Percentiles rank a stretch among this genome's conserved stretches.
Evolutionary conservation across 2,329 filamentous ascomycete genomes (phyloP).

Genomic region (Helotiales sp.): DNA sequence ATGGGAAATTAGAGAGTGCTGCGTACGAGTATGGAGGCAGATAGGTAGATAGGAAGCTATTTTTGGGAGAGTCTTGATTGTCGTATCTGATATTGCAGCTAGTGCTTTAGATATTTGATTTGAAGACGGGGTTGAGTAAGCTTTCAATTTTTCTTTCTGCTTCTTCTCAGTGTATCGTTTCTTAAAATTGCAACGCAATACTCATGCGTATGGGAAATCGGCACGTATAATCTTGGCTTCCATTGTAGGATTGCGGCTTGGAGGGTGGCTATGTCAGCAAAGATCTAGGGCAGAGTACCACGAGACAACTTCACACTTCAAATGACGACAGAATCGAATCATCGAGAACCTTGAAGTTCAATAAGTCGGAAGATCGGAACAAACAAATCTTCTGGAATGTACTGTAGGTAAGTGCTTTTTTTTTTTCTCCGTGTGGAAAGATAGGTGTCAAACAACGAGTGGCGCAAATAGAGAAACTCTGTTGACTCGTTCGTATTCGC

Average conservation of each 20-base stretch:
- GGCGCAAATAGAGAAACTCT: too few species aligned
- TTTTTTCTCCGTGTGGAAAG: too few species aligned
- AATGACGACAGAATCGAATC: not conserved
- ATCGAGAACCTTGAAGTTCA: not conserved
- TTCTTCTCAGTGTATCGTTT: too few species aligned
- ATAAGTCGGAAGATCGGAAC: not conserved
- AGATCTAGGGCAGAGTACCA: not conserved
- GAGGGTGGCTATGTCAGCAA: not conserved
- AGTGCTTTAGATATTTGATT: too few species aligned
- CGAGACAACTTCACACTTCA: not conserved
- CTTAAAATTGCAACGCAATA: not conserved
- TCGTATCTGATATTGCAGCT: not conserved
- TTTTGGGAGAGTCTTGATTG: not conserved
- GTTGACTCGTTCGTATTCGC: not conserved
- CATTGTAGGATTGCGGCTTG: not conserved
- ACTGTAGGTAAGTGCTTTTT: too few species aligned
- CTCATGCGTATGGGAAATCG: not conserved
- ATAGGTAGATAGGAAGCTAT: too few species aligned
- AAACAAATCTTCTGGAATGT: too few species aligned
- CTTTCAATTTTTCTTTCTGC: too few species aligned
- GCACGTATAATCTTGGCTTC: not conserved
- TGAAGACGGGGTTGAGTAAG: too few species aligned
- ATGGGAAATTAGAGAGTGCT: not conserved
- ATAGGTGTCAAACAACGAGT: too few species aligned
- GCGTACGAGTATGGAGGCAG: too few species aligned